phyloP scores from a whole-genome alignment of 164 flowering plant genomes.

The Berberis thunbergii region DNA sequence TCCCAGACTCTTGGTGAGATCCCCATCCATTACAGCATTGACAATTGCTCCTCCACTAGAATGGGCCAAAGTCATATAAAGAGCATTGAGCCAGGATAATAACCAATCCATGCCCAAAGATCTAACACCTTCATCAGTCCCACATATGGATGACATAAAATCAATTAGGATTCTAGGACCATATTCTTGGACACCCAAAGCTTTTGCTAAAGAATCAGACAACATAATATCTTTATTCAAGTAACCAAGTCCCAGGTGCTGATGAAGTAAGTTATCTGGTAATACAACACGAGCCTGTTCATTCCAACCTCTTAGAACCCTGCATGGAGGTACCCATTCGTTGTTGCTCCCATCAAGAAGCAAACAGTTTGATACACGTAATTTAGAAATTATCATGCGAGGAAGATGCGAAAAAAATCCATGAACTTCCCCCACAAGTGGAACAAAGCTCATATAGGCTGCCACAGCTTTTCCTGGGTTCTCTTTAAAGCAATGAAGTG shows the following conservation, averaged over 20 bases:
- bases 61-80: conserved; percentile 36
- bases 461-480: conserved; percentile 70
- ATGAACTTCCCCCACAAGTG: conserved; percentile 91
- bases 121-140: conserved; percentile 32
- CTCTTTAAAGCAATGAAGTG: conserved; percentile 59
- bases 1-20: conserved; percentile 31
- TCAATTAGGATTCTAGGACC: conserved; percentile 62
- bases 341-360: conserved; percentile 55
- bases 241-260: conserved; percentile 81
- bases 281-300: conserved; percentile 48
- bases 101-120: conserved; percentile 72
- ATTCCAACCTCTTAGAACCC: conserved; percentile 75
- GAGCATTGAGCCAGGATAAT: conserved; percentile 47
- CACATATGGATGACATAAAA: conserved; percentile 45
- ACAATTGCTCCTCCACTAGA: conserved; percentile 21
- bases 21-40: conserved; percentile 22
- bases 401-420: conserved; percentile 91
- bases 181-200: conserved; percentile 70
- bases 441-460: conserved; percentile 84
- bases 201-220: conserved; percentile 64
- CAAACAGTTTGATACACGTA: conserved; percentile 70
- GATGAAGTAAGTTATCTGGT: conserved; percentile 50
- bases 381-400: conserved; percentile 64
- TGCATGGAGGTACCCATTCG: conserved; percentile 88
- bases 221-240: conserved; percentile 55